Conservation (phyloP, 768 basidiomycete species). For the Amanita polypyramis region DNA sequence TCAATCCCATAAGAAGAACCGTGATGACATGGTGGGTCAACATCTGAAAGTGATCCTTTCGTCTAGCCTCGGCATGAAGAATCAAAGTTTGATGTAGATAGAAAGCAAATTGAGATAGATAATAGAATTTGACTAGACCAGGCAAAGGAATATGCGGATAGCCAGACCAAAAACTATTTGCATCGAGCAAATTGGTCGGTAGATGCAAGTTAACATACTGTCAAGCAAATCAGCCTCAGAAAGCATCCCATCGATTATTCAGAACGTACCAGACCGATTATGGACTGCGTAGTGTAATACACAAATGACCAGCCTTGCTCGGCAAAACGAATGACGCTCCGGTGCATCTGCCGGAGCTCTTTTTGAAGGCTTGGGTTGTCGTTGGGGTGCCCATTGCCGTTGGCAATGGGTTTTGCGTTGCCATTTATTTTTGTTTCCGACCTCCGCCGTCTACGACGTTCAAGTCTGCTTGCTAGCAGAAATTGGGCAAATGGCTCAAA, state of each 20-base stretch:
- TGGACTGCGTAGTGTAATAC: constrained; percentile 72
- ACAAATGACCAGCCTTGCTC: constrained; percentile 90
- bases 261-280: constrained; percentile 70
- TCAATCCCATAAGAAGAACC: constrained; percentile 59
- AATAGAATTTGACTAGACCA: constrained; percentile 82
- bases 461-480: constrained; percentile 53
- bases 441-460: constrained; percentile 16
- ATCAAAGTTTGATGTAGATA: constrained; percentile 89
- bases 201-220: constrained; percentile 77
- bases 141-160: constrained; percentile 82
- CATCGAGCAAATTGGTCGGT: constrained; percentile 55
- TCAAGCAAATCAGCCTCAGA: neutral
- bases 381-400: constrained; percentile 20
- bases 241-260: neutral
- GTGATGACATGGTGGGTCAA: constrained; percentile 93
- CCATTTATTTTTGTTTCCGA: constrained; percentile 19
- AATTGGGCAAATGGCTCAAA: constrained; percentile 76
- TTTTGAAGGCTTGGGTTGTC: constrained; percentile 19
- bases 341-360: constrained; percentile 52
- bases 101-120: constrained; percentile 76
- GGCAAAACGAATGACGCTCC: constrained; percentile 78
- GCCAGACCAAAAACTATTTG: constrained; percentile 57
- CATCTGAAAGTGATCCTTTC: constrained; percentile 95
- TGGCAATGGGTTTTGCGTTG: constrained; percentile 12
- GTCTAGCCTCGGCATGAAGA: constrained; percentile 83